Base-by-base conservation (phyloP, 495 filamentous ascomycete species). In the Penicillium bialowiezense region DNA sequence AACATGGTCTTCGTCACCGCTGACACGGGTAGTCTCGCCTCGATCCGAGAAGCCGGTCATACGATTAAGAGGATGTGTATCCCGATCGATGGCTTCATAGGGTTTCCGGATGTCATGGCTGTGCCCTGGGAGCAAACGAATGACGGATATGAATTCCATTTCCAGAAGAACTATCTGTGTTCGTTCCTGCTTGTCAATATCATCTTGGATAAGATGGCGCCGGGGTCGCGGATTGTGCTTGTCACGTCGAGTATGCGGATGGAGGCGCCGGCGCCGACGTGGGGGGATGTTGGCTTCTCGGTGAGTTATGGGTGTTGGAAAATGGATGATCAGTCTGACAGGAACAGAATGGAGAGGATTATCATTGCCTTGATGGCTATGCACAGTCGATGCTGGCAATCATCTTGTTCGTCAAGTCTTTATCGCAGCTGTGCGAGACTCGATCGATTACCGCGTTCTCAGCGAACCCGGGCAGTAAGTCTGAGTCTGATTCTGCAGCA, bases 331-430 rank as follows among this genome's bases (percentile, higher is more conserved):
- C 7, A 3, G 1, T 26, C 43, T 52, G 20, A 56, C 29, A 15
- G 9, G 33, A 17, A 7, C 15, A 62, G 62, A 44, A 55, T 48
- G 55, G 55, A 3, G 41, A 52, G 28, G 45, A 35, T 2, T 64
- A 62, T 47, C 58, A 64, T 35, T 35, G 48, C 23, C 50, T 64
- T 1, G 62, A 64, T 41, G 62, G 46, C 13, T 62, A 53, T 26
- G 45, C 58, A 3, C 58, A 64, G 32, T 62, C 62, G 1, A 64
- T 62, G 62, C 54, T 62, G 33, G 62, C 62, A 17, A 57, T 59
- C 37, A 55, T 64, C 44, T 14, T 54, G 50, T 62, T 64, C 10
- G 46, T 47, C 28, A 64, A 64, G 39, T 49, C 41, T 24, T 33
- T 64, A 9, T 55, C 58, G 18, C 41, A 38, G 13, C 24, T 19